A percentile compares a stretch with the other conserved stretches of the same genome.
These are phyloP conservation scores for Quercus berberidifolia DNA, from an alignment of 306 rosid species.

Conservation along the genomic window DNA sequence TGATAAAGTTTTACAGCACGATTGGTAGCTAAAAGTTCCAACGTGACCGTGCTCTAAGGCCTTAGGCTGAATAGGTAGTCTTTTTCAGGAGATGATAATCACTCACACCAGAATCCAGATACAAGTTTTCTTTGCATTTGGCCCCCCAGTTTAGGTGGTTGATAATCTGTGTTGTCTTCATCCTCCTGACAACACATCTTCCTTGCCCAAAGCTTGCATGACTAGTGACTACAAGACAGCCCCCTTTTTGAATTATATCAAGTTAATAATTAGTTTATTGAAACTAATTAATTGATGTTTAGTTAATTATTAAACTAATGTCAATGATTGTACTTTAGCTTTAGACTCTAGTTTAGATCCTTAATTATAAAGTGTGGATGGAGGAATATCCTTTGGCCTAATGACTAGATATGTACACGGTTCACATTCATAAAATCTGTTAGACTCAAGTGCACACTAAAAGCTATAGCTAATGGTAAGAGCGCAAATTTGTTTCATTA, in stretches of 20 bases:
- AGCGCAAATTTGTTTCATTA: too few relatives aligned
- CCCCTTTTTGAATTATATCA: neutral
- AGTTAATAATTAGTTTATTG: conserved; percentile 2
- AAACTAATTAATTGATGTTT: neutral
- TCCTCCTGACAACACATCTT: conserved; percentile 20
- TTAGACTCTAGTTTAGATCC: too few relatives aligned
- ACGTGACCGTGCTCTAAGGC: neutral
- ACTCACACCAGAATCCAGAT: neutral
- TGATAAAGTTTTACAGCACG: too few relatives aligned
- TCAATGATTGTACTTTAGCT: neutral
- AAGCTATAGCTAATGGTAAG: too few relatives aligned
- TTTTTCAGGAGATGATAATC: neutral
- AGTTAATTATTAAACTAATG: neutral
- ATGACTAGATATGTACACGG: too few relatives aligned
- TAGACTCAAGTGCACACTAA: too few relatives aligned
- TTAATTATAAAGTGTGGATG: too few relatives aligned
- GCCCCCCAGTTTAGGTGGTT: neutral
- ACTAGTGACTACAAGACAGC: neutral
- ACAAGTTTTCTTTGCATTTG: neutral
- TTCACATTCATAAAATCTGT: too few relatives aligned
- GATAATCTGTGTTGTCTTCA: neutral
- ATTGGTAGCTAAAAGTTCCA: too few relatives aligned
- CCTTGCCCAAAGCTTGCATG: neutral
- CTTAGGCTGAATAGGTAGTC: neutral
- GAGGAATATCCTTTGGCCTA: too few relatives aligned